phyloP scores from a whole-genome alignment of 2,329 filamentous ascomycete genomes.

The Trichoderma koningiopsis region DNA sequence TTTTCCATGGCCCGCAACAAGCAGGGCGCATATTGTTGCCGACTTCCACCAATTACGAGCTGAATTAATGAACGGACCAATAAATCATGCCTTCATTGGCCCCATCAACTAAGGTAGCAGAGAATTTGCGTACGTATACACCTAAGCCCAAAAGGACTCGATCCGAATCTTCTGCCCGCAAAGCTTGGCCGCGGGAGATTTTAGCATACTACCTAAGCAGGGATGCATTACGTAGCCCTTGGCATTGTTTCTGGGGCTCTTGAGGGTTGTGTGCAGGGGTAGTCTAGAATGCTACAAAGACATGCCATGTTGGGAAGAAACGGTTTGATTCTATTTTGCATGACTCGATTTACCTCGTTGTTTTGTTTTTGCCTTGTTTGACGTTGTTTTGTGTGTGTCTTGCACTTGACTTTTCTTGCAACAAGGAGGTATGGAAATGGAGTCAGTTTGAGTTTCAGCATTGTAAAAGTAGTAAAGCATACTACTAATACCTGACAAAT shows the following conservation, averaged over 20 bases:
- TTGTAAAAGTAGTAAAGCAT: background rate
- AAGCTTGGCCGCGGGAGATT: background rate
- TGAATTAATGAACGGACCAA: background rate
- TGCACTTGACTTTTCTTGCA: background rate
- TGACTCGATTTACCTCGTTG: background rate
- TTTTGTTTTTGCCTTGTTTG: background rate
- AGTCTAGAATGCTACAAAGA: background rate
- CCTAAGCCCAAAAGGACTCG: background rate
- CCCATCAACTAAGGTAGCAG: background rate
- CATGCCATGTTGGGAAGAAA: background rate
- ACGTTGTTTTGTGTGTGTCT: background rate
- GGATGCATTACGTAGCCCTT: background rate
- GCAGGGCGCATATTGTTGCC: background rate
- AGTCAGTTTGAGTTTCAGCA: background rate
- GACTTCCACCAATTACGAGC: background rate
- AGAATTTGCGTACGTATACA: background rate
- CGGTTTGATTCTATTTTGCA: background rate
- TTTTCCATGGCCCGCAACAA: background rate
- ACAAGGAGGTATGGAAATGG: background rate
- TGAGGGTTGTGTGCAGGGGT: background rate
- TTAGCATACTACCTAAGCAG: background rate
- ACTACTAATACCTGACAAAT: background rate
- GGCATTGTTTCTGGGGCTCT: background rate
- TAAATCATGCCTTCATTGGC: background rate
- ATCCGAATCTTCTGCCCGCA: background rate